Base-by-base conservation (phyloP, 495 filamentous ascomycete species). In the Talaromyces stipitatus region DNA sequence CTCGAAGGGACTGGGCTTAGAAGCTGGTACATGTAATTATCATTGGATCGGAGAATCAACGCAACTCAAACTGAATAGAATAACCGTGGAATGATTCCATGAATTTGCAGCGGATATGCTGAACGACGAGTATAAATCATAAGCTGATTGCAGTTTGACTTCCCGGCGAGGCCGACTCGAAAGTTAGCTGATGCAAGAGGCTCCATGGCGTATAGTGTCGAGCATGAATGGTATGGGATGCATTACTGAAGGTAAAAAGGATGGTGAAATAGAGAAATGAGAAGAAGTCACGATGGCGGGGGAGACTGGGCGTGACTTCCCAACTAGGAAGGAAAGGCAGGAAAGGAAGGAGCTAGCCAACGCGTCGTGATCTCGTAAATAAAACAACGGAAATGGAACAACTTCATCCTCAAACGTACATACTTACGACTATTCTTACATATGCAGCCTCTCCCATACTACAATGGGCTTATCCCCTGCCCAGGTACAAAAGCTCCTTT, bases 11-110 rank as follows among this genome's bases (percentile, higher is more conserved):
- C 45, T 52, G 12, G 12, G 27, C 14, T 26, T 20, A n/a, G 4
- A 14, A 5, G 36, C 22, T 24, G 0, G 24, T 12, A n/a, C 16
- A 48, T 41, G 10, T 5, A 4, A n/a, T 26, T 48, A n/a, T 43
- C 9, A 55, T 20, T 55, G 54, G 54, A 9, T 28, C 54, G 54
- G 54, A 55, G 36, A 14, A 55, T 14, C 24, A n/a, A 26, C 30
- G 24, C 33, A 46, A 22, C 26, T 46, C 29, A 20, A 55, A 20
- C 5, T 8, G 18, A 38, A 23, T 2, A 22, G 11, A 2, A 28
- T 29, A 36, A 38, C 52, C 52, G 22, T 41, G 52, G 30, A 24
- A 43, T 7, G 11, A 26, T 43, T 0, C 14, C 26, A 20, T 16
- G 6, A 12, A 41, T 7, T 38, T 23, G 4, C 30, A 36, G 20